phyloP scores from a whole-genome alignment of 1,284 basidiomycete species.

The Microbotryum saponariae region DNA sequence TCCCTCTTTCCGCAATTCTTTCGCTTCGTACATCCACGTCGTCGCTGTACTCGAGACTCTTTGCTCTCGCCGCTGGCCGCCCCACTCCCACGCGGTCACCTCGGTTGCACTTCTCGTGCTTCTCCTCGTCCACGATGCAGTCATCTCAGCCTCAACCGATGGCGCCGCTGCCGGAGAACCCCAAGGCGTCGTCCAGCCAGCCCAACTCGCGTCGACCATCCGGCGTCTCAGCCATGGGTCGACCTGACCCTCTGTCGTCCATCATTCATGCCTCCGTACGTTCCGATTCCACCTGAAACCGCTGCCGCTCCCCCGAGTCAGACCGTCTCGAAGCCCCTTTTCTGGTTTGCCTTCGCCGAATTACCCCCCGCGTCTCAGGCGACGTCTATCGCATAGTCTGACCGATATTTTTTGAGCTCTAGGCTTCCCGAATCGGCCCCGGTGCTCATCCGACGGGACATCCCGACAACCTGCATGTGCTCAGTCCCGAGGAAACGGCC shows the following conservation, averaged over 20 bases:
- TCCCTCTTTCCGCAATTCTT: too few species aligned
- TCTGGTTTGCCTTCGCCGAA: neutral
- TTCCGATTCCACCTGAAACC: neutral
- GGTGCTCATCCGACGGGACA: slow-evolving; percentile 6
- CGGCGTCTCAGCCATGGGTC: slow-evolving; percentile 6
- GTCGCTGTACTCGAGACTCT: too few species aligned
- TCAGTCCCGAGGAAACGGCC: slow-evolving; percentile 43
- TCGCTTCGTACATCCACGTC: too few species aligned
- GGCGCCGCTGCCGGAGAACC: slow-evolving; percentile 14
- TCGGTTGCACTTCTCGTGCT: too few species aligned
- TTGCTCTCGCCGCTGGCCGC: too few species aligned
- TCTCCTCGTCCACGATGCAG: too few species aligned
- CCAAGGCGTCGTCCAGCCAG: slow-evolving; percentile 6
- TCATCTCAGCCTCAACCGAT: slow-evolving; percentile 1
- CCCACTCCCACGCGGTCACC: too few species aligned
- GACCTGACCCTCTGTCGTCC: slow-evolving; percentile 25
- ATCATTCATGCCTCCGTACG: slow-evolving; percentile 24
- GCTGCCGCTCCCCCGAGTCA: neutral
- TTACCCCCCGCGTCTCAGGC: neutral
- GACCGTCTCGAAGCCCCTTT: neutral
- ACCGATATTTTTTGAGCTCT: neutral
- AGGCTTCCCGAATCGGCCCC: slow-evolving; percentile 23
- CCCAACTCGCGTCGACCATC: slow-evolving; percentile 18
- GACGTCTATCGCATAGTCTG: neutral
- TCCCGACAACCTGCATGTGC: neutral